Evolutionary conservation across 352 stramenopile species (phyloP).

Genomic region (Phytophthora fragariae): DNA sequence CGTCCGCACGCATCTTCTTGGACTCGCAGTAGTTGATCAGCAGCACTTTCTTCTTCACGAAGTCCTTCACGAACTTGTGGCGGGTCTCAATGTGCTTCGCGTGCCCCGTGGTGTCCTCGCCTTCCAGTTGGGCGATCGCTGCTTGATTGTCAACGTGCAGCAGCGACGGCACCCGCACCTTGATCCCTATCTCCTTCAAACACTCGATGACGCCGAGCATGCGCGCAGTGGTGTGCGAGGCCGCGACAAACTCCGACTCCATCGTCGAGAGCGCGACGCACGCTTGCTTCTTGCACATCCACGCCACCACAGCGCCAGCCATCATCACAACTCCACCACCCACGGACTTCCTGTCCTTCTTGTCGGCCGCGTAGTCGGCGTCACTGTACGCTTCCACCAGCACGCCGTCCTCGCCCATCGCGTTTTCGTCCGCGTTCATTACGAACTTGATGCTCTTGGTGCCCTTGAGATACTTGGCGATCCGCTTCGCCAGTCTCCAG

Average conservation of each 20-base stretch:
- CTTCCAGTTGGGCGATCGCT: slow-evolving; percentile 24
- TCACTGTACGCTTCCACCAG: slow-evolving; percentile 24
- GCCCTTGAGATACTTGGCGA: slow-evolving; percentile 29
- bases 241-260: slow-evolving; percentile 26
- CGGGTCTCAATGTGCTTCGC: slow-evolving; percentile 20
- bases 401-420: not conserved
- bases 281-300: slow-evolving; percentile 26
- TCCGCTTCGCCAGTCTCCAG: slow-evolving; percentile 14
- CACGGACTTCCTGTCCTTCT: slow-evolving; percentile 30
- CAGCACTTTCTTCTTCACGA: slow-evolving; percentile 17
- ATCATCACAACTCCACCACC: slow-evolving; percentile 20
- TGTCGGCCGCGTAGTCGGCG: slow-evolving; percentile 36
- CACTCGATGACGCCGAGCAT: slow-evolving; percentile 17
- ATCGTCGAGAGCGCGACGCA: slow-evolving; percentile 27
- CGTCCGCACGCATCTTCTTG: slow-evolving; percentile 21
- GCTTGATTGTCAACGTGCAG: slow-evolving; percentile 22
- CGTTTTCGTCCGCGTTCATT: slow-evolving; percentile 6
- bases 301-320: slow-evolving; percentile 17
- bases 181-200: not conserved
- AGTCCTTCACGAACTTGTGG: slow-evolving; percentile 27
- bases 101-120: slow-evolving; percentile 7
- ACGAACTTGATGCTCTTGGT: slow-evolving; percentile 18
- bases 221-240: slow-evolving; percentile 10
- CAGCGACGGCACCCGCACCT: not conserved
- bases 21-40: slow-evolving; percentile 18